A percentile compares a stretch with the other conserved stretches of the same genome.
phyloP scores from a whole-genome alignment of 1,139 yeast genomes.

The Lizanozyma gosingica region DNA sequence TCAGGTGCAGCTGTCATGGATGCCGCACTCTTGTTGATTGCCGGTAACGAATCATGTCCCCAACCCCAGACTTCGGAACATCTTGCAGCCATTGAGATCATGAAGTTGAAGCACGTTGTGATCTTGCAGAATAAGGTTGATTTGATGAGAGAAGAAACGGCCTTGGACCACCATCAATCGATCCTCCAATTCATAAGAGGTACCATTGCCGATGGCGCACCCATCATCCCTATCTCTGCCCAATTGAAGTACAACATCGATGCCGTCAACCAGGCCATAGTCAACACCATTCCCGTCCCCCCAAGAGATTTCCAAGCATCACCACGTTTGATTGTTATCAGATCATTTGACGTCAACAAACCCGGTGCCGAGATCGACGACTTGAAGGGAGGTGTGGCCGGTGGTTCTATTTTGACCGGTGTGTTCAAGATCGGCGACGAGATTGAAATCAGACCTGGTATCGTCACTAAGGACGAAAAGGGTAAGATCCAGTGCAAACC shows the following conservation, averaged over 20 bases:
- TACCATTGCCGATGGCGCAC: slow-evolving; percentile 98
- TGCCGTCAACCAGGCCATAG: slow-evolving; percentile 95
- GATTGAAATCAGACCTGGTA: slow-evolving; percentile 98
- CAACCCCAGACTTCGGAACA: slow-evolving; percentile 99
- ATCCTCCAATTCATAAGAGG: slow-evolving; percentile 90
- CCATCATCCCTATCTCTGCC: slow-evolving; percentile 97
- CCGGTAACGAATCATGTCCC: slow-evolving; percentile 98
- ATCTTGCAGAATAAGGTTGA: slow-evolving; percentile 97
- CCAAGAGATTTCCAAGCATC: slow-evolving; percentile 88
- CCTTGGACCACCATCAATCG: slow-evolving; percentile 90
- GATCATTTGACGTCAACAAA: slow-evolving; percentile 97
- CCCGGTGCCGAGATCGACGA: slow-evolving; percentile 98
- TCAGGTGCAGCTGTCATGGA: slow-evolving; percentile 99
- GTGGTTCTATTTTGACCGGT: slow-evolving; percentile 96
- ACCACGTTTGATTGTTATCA: slow-evolving; percentile 92
- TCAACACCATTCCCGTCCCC: slow-evolving; percentile 93
- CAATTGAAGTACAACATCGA: slow-evolving; percentile 97
- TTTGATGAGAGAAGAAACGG: slow-evolving; percentile 95
- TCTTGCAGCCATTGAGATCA: slow-evolving; percentile 97
- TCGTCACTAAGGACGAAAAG: slow-evolving; percentile 82
- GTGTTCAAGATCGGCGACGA: slow-evolving; percentile 96
- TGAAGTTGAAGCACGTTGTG: slow-evolving; percentile 95
- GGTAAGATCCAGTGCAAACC: slow-evolving; percentile 95
- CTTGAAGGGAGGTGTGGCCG: slow-evolving; percentile 99
- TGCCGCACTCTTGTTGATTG: slow-evolving; percentile 91